Percentiles rank a stretch among this genome's conserved stretches.
Conservation (phyloP, 2,329 filamentous ascomycete genomes). For the Fusarium sp. region DNA sequence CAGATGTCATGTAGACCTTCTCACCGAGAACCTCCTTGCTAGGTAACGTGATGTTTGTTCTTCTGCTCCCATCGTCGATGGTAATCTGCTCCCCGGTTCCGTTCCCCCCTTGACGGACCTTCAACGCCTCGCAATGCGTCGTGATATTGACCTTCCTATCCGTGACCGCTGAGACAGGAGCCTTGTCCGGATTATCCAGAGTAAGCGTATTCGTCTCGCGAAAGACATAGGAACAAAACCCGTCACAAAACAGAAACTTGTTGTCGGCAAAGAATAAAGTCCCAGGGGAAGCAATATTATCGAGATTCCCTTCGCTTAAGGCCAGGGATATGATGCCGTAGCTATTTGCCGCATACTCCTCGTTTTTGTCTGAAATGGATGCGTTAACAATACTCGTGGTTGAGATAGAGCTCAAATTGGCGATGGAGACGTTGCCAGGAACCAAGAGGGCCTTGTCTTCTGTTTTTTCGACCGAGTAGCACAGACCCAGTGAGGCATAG, state of each 20-base stretch:
- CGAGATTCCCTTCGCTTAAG: constrained; percentile 32
- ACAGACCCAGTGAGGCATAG: constrained; percentile 58
- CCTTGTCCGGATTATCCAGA: background rate
- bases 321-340: constrained; percentile 56
- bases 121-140: constrained; percentile 13
- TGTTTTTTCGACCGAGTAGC: constrained; percentile 58
- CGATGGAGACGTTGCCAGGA: constrained; percentile 52
- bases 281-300: constrained; percentile 45
- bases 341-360: constrained; percentile 58
- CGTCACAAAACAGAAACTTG: constrained; percentile 52
- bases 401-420: constrained; percentile 54
- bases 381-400: constrained; percentile 48
- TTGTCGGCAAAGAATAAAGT: constrained; percentile 48
- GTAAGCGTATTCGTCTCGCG: constrained; percentile 47
- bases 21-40: background rate
- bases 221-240: constrained; percentile 53
- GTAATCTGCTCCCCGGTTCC: constrained; percentile 12
- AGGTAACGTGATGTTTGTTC: background rate
- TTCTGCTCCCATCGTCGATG: background rate
- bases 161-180: background rate
- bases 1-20: constrained; percentile 29
- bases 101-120: constrained; percentile 8
- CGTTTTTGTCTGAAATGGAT: constrained; percentile 18
- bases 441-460: constrained; percentile 49
- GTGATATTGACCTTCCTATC: constrained; percentile 12